phyloP scores from a whole-genome alignment of 1,139 yeast species.

The Suhomyces terraborum region DNA sequence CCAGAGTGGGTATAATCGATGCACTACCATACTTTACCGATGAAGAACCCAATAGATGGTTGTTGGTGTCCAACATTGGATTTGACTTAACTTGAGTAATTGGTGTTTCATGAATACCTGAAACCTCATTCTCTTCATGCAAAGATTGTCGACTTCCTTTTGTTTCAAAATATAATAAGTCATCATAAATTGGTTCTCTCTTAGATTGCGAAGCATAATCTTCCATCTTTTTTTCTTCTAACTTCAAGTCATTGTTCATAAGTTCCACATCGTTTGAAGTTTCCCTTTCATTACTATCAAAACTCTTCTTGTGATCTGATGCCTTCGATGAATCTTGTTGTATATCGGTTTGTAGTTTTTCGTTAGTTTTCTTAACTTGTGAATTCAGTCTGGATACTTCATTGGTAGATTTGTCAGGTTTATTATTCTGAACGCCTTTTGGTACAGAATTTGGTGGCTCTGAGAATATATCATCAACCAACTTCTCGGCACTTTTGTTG shows the following conservation, averaged over 20 bases:
- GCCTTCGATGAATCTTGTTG: not conserved
- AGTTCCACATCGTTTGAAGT: not conserved
- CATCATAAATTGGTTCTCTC: not conserved
- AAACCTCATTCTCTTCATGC: not conserved
- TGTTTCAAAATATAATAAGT: conserved; percentile 1
- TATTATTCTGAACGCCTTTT: conserved; percentile 8
- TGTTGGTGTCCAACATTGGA: not conserved
- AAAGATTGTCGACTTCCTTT: not conserved
- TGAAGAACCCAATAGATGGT: not conserved
- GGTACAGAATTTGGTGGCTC: conserved; percentile 9
- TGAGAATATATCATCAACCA: conserved; percentile 46
- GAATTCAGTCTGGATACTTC: conserved; percentile 4
- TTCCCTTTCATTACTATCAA: not conserved
- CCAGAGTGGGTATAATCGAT: conserved; percentile 5
- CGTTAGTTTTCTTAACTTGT: conserved; percentile 2
- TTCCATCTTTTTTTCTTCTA: not conserved
- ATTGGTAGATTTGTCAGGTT: conserved; percentile 6
- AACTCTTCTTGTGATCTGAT: conserved; percentile 1
- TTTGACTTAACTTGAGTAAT: not conserved
- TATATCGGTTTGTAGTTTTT: conserved; percentile 3
- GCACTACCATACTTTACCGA: conserved; percentile 4
- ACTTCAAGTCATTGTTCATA: not conserved
- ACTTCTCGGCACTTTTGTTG: conserved; percentile 36
- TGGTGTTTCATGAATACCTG: not conserved
- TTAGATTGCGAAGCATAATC: not conserved